Conservation (phyloP, 2,329 filamentous ascomycete genomes). For the Alternaria incomplexa region DNA sequence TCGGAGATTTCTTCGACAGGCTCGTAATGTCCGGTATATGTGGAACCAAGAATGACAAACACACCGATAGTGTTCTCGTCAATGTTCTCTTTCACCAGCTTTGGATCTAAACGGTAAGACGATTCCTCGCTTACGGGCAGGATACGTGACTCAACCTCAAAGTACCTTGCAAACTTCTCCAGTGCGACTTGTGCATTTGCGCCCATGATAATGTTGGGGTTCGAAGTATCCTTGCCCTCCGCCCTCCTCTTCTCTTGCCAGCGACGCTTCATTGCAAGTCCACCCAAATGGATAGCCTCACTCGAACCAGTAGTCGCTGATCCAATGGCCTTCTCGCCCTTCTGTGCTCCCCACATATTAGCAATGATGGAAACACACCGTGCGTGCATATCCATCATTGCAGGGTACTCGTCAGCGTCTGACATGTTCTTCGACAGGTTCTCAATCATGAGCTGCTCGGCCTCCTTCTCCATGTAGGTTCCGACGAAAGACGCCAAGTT, state of each 20-base stretch:
- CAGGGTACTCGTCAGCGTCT: conserved; percentile 63
- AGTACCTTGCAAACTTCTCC: conserved; percentile 76
- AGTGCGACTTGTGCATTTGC: conserved; percentile 75
- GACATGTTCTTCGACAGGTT: conserved; percentile 74
- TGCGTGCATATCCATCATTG: conserved; percentile 63
- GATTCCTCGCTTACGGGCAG: conserved; percentile 67
- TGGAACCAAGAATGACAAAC: conserved; percentile 74
- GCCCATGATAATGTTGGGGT: conserved; percentile 77
- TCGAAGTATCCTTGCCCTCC: conserved; percentile 66
- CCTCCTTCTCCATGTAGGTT: conserved; percentile 74
- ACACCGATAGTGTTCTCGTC: conserved; percentile 81
- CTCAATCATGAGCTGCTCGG: conserved; percentile 68
- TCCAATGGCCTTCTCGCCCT: conserved; percentile 69
- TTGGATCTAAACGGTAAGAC: conserved; percentile 67
- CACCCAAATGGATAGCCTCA: conserved; percentile 73
- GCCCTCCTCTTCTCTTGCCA: conserved; percentile 70
- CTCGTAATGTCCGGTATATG: conserved; percentile 77
- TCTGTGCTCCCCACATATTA: conserved; percentile 68
- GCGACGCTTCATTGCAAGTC: conserved; percentile 70
- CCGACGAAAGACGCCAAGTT: conserved; percentile 73
- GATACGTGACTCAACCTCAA: conserved; percentile 73
- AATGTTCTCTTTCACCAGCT: conserved; percentile 68
- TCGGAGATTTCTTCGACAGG: conserved; percentile 71
- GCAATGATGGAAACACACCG: conserved; percentile 73
- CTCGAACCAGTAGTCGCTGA: conserved; percentile 74